Conservation (phyloP, 2,329 filamentous ascomycete species). For the Pseudogymnoascus sp. region DNA sequence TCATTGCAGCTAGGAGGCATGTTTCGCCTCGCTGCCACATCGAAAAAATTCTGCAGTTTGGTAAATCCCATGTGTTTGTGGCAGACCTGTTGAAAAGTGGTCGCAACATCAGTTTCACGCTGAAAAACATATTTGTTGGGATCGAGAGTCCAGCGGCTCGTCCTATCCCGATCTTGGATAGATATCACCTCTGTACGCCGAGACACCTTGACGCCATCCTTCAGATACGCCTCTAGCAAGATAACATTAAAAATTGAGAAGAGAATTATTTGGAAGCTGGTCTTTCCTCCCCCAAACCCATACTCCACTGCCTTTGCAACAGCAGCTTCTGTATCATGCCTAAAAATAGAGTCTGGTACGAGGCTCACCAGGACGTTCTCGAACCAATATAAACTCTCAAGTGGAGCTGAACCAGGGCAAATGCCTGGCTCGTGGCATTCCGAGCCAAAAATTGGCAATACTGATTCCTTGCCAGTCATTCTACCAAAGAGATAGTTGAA, state of each 20-base stretch:
- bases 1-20: not conserved
- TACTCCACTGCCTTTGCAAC: not conserved
- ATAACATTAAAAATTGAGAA: not conserved
- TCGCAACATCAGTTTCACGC: not conserved
- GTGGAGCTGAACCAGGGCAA: not conserved
- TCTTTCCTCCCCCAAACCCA: not conserved
- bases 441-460: not conserved
- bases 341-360: not conserved
- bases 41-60: not conserved
- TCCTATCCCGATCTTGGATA: not conserved
- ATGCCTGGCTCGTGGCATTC: not conserved
- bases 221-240: not conserved
- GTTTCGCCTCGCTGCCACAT: not conserved
- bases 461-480: not conserved
- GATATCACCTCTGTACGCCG: not conserved
- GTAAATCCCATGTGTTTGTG: not conserved
- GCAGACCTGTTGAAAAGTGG: not conserved
- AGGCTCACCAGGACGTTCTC: not conserved
- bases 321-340: not conserved
- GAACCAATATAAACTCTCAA: not conserved
- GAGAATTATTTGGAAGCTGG: not conserved
- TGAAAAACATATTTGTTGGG: not conserved
- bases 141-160: not conserved
- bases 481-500: not conserved
- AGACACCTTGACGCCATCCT: not conserved